Evolutionary conservation across 2,329 filamentous ascomycete genomes (phyloP).

Genomic region (Colletotrichum sp.): DNA sequence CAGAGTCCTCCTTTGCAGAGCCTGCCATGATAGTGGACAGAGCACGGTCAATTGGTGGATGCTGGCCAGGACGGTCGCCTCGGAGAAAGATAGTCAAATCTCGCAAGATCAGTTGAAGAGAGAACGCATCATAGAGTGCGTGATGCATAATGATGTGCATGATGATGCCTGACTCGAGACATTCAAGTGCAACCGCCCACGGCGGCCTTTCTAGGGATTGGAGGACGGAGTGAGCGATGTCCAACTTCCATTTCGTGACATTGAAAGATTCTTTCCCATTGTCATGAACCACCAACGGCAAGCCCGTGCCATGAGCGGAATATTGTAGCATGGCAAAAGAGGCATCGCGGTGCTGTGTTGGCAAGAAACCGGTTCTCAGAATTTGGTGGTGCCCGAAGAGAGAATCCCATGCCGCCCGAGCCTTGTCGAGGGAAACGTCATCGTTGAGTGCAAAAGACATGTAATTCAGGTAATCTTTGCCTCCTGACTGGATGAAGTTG

Average conservation of each 20-base stretch:
- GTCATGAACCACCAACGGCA: constrained; percentile 24
- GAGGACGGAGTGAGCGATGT: constrained; percentile 36
- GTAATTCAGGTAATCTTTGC: constrained; percentile 77
- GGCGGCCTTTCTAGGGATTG: constrained; percentile 56
- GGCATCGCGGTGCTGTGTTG: constrained; percentile 60
- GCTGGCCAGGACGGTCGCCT: constrained; percentile 9
- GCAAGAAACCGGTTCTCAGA: constrained; percentile 75
- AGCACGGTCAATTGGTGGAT: constrained; percentile 32
- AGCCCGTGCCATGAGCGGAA: constrained; percentile 6
- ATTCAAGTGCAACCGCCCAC: constrained; percentile 64
- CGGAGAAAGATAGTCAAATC: constrained; percentile 51
- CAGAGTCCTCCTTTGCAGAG: constrained; percentile 30
- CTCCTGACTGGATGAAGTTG: constrained; percentile 71
- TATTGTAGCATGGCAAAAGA: constrained; percentile 81
- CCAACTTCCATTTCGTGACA: constrained; percentile 39
- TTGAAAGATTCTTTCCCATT: constrained; percentile 26
- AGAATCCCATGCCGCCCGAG: constrained; percentile 64
- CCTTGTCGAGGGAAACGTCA: constrained; percentile 35
- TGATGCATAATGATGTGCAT: constrained; percentile 70
- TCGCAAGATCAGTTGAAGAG: constrained; percentile 67
- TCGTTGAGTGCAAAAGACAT: constrained; percentile 57
- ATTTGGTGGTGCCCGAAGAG: constrained; percentile 67
- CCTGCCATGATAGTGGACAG: constrained; percentile 47
- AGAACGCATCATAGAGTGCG: constrained; percentile 83
- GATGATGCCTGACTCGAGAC: constrained; percentile 20